These are phyloP conservation scores for Chionographis japonica DNA, from an alignment of 106 monocot species.

Conservation along the genomic window DNA sequence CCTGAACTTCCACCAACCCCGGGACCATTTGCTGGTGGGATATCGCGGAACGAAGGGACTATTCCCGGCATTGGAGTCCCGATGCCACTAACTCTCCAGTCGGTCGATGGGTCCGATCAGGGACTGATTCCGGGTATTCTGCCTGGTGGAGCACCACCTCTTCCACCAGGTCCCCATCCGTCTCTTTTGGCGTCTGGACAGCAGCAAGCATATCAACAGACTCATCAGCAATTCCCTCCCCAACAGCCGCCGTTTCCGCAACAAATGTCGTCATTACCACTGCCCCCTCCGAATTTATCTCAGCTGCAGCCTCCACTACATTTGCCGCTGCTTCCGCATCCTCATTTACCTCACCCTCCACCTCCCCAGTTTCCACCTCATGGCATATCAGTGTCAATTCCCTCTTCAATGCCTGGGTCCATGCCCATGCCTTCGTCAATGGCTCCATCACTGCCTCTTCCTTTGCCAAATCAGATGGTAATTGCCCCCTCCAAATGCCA, in stretches of 20 bases:
- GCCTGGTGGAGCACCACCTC: conserved; percentile 67
- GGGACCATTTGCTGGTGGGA: conserved; percentile 66
- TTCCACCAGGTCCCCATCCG: conserved; percentile 95
- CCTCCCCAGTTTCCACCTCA: conserved; percentile 28
- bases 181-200: conserved; percentile 70
- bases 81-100: conserved; percentile 55
- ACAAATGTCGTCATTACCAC: conserved; percentile 48
- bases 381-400: conserved; percentile 30
- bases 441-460: conserved; percentile 30
- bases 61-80: conserved; percentile 93
- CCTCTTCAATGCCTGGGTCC: conserved; percentile 34
- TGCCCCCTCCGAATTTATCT: conserved; percentile 54
- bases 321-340: conserved; percentile 47
- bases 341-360: conserved; percentile 45
- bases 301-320: conserved; percentile 68
- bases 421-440: conserved; percentile 45
- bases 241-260: conserved; percentile 45
- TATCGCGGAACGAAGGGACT: conserved; percentile 72
- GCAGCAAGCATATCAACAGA: conserved; percentile 64
- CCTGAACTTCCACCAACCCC: conserved; percentile 71
- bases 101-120: conserved; percentile 68
- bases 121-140: conserved; percentile 56
- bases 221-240: conserved; percentile 44
- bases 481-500: conserved; percentile 11
- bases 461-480: conserved; percentile 83